Percentiles rank a stretch among this genome's conserved stretches.
Evolutionary conservation across 2,329 filamentous ascomycete genomes (phyloP).

Genomic region (Botrytis porri): DNA sequence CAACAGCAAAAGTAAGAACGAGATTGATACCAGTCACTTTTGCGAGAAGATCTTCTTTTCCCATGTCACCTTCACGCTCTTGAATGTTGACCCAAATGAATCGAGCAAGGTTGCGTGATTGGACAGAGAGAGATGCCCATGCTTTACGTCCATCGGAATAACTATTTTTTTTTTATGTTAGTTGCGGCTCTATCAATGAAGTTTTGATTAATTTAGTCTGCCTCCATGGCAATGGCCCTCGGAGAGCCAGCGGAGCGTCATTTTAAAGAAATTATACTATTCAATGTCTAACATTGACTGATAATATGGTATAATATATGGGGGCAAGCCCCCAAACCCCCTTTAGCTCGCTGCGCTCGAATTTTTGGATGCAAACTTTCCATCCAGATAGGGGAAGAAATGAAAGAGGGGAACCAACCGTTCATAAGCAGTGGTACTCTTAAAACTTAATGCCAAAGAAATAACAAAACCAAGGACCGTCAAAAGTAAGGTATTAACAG

Average conservation of each 20-base stretch:
- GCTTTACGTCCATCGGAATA: conserved; percentile 62
- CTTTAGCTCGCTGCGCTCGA: background rate
- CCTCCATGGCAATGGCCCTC: conserved; percentile 1
- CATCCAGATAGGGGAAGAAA: background rate
- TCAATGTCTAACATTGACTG: background rate
- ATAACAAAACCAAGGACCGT: conserved; percentile 81
- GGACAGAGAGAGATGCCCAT: conserved; percentile 60
- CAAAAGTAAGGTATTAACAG: conserved; percentile 65
- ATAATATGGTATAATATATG: background rate
- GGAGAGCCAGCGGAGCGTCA: conserved; percentile 4
- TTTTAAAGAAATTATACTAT: background rate
- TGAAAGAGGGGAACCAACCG: conserved; percentile 39
- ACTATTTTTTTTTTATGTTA: conserved; percentile 20
- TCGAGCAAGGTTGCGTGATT: conserved; percentile 66
- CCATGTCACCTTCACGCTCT: conserved; percentile 55
- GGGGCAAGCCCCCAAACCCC: conserved; percentile 1
- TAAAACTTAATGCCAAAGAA: conserved; percentile 73
- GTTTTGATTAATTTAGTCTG: background rate
- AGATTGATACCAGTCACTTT: conserved; percentile 71
- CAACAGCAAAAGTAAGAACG: conserved; percentile 70
- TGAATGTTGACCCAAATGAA: conserved; percentile 77
- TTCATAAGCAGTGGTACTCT: conserved; percentile 75
- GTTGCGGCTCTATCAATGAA: background rate
- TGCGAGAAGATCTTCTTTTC: conserved; percentile 64
- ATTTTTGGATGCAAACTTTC: no score